These are phyloP conservation scores for Vinca major DNA, from an alignment of 305 asterid genomes.

Conservation along the genomic window DNA sequence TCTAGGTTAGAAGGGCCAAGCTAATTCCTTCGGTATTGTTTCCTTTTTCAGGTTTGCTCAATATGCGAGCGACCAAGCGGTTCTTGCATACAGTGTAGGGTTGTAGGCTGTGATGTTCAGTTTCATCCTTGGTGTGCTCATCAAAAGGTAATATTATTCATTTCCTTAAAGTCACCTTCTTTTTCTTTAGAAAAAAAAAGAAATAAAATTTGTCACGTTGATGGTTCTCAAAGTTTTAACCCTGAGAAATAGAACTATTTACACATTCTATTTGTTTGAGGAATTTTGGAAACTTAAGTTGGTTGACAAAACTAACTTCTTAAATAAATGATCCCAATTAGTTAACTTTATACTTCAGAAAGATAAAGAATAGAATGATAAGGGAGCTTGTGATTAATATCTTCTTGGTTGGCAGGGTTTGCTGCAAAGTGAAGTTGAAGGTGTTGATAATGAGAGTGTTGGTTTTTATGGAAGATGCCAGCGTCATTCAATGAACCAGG, in stretches of 20 bases:
- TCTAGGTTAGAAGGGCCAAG: neutral
- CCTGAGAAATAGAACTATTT: neutral
- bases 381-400: neutral
- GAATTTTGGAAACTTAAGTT: neutral
- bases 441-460: constrained; percentile 21
- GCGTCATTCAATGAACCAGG: constrained; percentile 20
- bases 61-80: constrained; percentile 29
- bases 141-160: constrained; percentile 19
- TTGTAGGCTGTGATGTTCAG: constrained; percentile 19
- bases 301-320: neutral
- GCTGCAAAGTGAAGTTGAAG: constrained; percentile 37
- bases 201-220: too few relatives aligned
- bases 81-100: constrained; percentile 26
- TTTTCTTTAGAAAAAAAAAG: neutral
- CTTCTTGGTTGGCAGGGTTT: constrained; percentile 24
- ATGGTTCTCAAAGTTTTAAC: neutral
- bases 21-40: neutral
- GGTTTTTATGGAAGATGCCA: constrained; percentile 32
- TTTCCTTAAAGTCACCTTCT: neutral
- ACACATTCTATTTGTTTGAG: neutral
- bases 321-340: neutral
- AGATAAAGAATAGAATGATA: neutral
- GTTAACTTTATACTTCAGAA: neutral
- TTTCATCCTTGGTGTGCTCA: constrained; percentile 38
- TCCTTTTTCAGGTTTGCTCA: constrained; percentile 23